Conservation (phyloP, 139 green algal genomes). For the Chlamydomonas eustigma region DNA sequence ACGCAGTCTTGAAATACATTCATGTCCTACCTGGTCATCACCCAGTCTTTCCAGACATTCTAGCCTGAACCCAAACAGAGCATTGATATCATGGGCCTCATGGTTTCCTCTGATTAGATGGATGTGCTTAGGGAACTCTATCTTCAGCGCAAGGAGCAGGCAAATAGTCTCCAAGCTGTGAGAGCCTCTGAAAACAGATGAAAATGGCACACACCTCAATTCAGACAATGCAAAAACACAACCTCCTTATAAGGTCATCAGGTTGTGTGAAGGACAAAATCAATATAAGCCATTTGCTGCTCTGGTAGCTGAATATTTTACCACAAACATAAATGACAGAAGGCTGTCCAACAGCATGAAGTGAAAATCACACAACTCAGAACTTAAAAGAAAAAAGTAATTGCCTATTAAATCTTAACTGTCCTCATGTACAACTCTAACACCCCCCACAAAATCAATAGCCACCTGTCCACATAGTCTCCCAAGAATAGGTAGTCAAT, state of each 20-base stretch:
- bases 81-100: conserved; percentile 94
- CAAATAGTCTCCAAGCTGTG: conserved; percentile 79
- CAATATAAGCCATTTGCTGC: background rate
- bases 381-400: too few relatives aligned
- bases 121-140: conserved; percentile 88
- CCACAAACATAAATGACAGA: too few relatives aligned
- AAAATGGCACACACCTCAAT: background rate
- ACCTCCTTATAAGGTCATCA: too few relatives aligned
- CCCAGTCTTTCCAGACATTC: conserved; percentile 95
- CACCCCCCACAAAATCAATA: too few relatives aligned
- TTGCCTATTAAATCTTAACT: too few relatives aligned
- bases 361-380: too few relatives aligned
- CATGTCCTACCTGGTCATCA: conserved; percentile 72
- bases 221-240: too few relatives aligned
- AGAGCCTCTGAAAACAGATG: conserved; percentile 25
- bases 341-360: too few relatives aligned
- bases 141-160: conserved; percentile 92
- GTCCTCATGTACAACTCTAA: too few relatives aligned
- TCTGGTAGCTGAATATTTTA: too few relatives aligned
- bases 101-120: conserved; percentile 99
- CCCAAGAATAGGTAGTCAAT: conserved; percentile 96
- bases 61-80: conserved; percentile 96
- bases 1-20: too few relatives aligned
- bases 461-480: conserved; percentile 87
- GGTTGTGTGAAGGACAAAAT: too few relatives aligned